Evolutionary conservation across 2,329 filamentous ascomycete species (phyloP).

Genomic region (Verticillium albo-atrum): DNA sequence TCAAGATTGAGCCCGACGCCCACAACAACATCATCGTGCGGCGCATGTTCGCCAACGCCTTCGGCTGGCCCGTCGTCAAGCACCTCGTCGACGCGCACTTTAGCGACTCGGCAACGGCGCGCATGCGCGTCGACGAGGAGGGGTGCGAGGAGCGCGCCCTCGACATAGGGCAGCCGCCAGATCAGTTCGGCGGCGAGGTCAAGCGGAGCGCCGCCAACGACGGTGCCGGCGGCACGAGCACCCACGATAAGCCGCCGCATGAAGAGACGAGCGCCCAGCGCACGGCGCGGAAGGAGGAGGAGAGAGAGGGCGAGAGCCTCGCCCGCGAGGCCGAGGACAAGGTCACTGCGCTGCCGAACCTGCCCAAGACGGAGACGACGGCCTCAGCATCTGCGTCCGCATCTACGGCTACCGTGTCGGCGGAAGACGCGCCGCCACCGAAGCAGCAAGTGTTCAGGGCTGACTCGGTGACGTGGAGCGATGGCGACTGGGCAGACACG

Average conservation of each 20-base stretch:
- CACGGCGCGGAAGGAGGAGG: not conserved
- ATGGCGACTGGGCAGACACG: conserved; percentile 58
- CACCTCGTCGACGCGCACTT: conserved; percentile 96
- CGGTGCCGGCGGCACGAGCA: conserved; percentile 18
- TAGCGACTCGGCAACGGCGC: conserved; percentile 64
- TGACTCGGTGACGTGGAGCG: conserved; percentile 63
- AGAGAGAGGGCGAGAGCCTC: conserved; percentile 17
- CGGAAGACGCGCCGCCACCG: conserved; percentile 2
- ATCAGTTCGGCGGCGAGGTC: conserved; percentile 62
- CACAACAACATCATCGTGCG: conserved; percentile 98
- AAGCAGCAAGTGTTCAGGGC: conserved; percentile 7
- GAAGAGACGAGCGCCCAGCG: not conserved
- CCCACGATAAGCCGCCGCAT: conserved; percentile 6
- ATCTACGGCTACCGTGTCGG: too few species aligned
- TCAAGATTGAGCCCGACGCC: conserved; percentile 91
- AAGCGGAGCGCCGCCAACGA: conserved; percentile 26
- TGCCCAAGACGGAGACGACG: not conserved
- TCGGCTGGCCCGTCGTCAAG: conserved; percentile 95
- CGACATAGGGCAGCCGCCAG: conserved; percentile 49
- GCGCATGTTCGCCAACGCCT: conserved; percentile 94
- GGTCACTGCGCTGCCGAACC: conserved; percentile 38
- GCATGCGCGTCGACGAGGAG: conserved; percentile 64
- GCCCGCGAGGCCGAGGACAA: conserved; percentile 37
- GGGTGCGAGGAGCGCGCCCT: conserved; percentile 65
- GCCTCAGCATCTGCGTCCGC: not conserved